Evolutionary conservation across 345 rosid genomes (phyloP), one percentile per base, ranked within the genome.

Genomic region (Eucalyptus curtisii): DNA sequence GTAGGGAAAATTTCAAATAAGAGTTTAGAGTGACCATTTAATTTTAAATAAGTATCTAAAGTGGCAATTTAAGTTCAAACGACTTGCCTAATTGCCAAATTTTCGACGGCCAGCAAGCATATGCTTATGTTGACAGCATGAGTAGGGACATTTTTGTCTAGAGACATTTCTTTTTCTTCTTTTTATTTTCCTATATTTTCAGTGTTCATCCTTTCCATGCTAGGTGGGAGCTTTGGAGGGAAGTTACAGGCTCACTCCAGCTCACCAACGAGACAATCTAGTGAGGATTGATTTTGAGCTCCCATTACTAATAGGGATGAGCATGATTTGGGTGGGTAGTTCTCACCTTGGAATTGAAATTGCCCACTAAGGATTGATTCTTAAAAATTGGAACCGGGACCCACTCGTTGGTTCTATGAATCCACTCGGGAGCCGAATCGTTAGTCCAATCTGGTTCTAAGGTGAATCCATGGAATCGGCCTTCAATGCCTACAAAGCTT

Each of bases 281-380:
- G 49, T 96, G 98, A 84, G 97, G 98, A 31, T 97, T 97, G 49
- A 94, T 91, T 87, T 96, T 95, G 37, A 91, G 90, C 88, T 95
- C 98, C 99, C 98, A 95, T 1, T 94, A 92, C 9, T 97, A 98
- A 7, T 50, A 50, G 22, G 4, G 7, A 50, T 2, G 22, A 50
- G 7, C 7, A 50, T 50, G 53, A 50, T 50, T 0, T 1, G 20
- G 0, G 20, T 50, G 20, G 20, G 4, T 8, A 16, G 1, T 50
- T 50, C 22, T 1, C 8, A 17, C 1, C 53, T 50, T 50, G 22
- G 53, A 50, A 52, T 3, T 50, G 1, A 2, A 6, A 50, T 3
- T 1, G 0, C 22, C 1, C 8, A 50, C 20, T 17, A 50, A 50
- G 4, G 1, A 7, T 2, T 3, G 1, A 3, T 6, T 50, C 0